Base-by-base conservation (phyloP, 106 monocot species). In the Gastrodia elata region DNA sequence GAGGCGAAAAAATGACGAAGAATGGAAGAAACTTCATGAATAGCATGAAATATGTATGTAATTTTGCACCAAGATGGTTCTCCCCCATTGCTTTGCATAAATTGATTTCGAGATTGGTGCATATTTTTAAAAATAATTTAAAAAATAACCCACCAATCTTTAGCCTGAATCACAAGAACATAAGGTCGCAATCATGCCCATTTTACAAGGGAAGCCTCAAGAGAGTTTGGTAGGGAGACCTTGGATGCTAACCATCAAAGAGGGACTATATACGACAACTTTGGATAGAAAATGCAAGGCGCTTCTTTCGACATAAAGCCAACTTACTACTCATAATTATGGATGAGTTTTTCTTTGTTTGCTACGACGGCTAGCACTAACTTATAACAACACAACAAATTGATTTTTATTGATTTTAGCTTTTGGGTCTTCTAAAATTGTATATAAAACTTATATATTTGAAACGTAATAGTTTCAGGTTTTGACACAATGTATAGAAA, bases 21-120 rank as follows among this genome's bases (percentile, higher is more conserved):
- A 80, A 2, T 78, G 76, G 84, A 77, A 73, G 71, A 83, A 76
- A 57, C 28, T 76, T 61, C 48, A 92, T 33, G 81, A 89, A 57
- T 87, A 95, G 42, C 92, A 89, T 77, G 89, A 87, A 1, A 91
- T 91, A 39, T 91, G 91, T 49, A 73, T 92, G 89, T 88, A 94
- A 79, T 61, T 80, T 61, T 91, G 87, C 76, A 91, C 91, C 39
- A 94, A 91, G 75, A 96, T 92, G 79, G 89, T 92, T 15, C 76
- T 97, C 9, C 97, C 97, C 0, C 88, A 75, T 39, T 97, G 92
- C 88, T 97, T 90, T 93, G 90, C 81, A 88, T 97, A 65, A 97
- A 93, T 58, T 97, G 92, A 72, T 97, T 84, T 33, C 85, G 79
- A 38, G 97, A 93, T 70, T 97, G 97, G 97, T 97, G 80, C 65